Base-by-base conservation (phyloP, 768 basidiomycete genomes). In the Fistulinella prunicolor region DNA sequence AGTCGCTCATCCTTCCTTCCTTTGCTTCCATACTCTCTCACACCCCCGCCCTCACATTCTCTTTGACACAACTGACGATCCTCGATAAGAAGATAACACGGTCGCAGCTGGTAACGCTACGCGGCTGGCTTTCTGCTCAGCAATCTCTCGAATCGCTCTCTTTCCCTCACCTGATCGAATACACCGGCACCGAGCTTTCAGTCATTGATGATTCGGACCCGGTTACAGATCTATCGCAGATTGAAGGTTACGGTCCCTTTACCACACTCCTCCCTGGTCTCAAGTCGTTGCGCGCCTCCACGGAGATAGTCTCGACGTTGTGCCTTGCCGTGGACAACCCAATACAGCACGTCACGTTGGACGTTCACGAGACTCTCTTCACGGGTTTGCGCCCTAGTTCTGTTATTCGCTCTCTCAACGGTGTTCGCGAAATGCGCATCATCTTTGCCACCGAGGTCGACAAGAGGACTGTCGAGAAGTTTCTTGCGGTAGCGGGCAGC, bases 381-480 rank as follows among this genome's bases (percentile, higher is more conserved):
- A 61, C 58, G 1, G 65, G 65, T 22, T 44, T 66, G 22, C 67
- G 60, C 5, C 65, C 65, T 1, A 55, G 65, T 20, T 35, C 50
- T 0, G 55, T 66, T 9, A 44, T 66, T 21, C 65, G 65, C 34
- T 51, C 60, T 9, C 42, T 66, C 1, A 51, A 49, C 5, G 67
- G 67, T 2, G 63, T 67, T 19, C 57, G 53, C 13, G 53, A 66
- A 20, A 56, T 66, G 66, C 59, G 60, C 23, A 42, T 66, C 29
- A 30, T 66, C 34, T 66, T 66, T 35, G 56, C 49, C 3, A 51
- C 65, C n/a, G 66, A 62, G 20, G 65, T 66, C n/a, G 65, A 66
- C 41, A 66, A 61, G 55, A 46, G 65, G 40, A 66, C 66, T 0
- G 64, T 61, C 9, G 65, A 68, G 34, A 66, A 66, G 26, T 66